Evolutionary conservation across 441 rosid species (phyloP).

Genomic region (Pelargonium australe): DNA sequence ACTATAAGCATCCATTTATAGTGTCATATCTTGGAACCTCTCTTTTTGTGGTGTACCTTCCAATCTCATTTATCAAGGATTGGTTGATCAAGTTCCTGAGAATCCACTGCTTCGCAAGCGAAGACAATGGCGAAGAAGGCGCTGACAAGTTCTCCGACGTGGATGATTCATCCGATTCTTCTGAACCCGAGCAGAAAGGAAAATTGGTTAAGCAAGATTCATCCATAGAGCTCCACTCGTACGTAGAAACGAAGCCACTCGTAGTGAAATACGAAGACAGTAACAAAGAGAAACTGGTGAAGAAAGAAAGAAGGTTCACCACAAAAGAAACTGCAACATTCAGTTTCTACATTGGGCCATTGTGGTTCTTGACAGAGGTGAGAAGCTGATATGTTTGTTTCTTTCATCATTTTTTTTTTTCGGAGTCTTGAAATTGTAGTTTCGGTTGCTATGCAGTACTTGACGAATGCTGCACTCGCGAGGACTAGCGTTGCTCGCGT

Average conservation of each 20-base stretch:
- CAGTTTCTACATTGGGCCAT: slow-evolving; percentile 29
- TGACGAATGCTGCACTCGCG: slow-evolving; percentile 42
- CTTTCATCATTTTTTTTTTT: not conserved
- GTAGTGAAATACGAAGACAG: slow-evolving; percentile 5
- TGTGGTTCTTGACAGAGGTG: slow-evolving; percentile 40
- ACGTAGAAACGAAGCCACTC: slow-evolving; percentile 20
- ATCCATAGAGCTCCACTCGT: slow-evolving; percentile 9
- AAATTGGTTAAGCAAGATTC: slow-evolving; percentile 10
- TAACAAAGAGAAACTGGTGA: not conserved
- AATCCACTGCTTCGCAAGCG: not conserved
- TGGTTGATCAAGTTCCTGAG: slow-evolving; percentile 24
- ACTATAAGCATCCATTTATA: slow-evolving; percentile 40
- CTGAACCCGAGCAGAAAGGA: slow-evolving; percentile 19
- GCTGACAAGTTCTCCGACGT: not conserved
- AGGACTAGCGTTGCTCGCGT: slow-evolving; percentile 40
- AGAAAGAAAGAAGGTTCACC: slow-evolving; percentile 13
- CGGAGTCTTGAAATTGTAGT: not conserved
- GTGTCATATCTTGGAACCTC: slow-evolving; percentile 41
- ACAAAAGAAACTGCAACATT: slow-evolving; percentile 19
- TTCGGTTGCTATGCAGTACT: slow-evolving; percentile 29
- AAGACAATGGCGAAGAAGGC: not conserved
- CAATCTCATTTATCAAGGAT: slow-evolving; percentile 38
- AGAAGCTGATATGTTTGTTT: not conserved
- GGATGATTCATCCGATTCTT: slow-evolving; percentile 7
- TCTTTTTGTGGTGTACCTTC: slow-evolving; percentile 38